Conservation (phyloP, 352 stramenopile genomes). For the Globisporangium viniferum region DNA sequence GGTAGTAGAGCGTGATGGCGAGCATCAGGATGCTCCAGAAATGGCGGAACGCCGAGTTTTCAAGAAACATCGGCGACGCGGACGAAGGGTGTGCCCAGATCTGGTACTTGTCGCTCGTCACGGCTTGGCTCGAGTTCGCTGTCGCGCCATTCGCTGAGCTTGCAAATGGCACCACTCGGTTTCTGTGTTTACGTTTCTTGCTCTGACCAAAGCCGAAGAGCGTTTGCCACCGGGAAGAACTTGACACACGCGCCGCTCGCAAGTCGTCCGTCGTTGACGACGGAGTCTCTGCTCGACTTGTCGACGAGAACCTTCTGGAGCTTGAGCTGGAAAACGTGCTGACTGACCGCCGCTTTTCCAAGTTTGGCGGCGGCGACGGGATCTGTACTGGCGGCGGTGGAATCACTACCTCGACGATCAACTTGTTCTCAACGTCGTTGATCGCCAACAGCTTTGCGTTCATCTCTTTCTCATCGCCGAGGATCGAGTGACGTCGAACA, state of each 20-base stretch:
- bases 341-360: background rate
- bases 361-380: background rate
- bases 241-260: background rate
- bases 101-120: conserved; percentile 13
- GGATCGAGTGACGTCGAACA: conserved; percentile 34
- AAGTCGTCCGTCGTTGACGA: background rate
- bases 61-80: conserved; percentile 21
- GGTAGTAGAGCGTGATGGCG: conserved; percentile 49
- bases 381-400: background rate
- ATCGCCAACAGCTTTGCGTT: conserved; percentile 19
- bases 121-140: background rate
- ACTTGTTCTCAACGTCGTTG: conserved; percentile 8
- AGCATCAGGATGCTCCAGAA: conserved; percentile 56
- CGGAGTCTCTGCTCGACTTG: background rate
- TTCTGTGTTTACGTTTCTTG: background rate
- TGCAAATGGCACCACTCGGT: conserved; percentile 3
- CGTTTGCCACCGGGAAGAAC: background rate
- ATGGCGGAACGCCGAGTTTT: conserved; percentile 43
- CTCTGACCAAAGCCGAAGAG: background rate
- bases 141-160: background rate
- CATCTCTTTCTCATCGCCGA: conserved; percentile 23
- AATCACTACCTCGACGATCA: conserved; percentile 9
- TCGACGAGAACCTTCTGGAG: background rate
- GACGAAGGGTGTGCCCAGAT: conserved; percentile 20
- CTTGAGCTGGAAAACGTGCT: background rate